phyloP scores from a whole-genome alignment of 208 protist species.

The Tritrichomonas musculus region DNA sequence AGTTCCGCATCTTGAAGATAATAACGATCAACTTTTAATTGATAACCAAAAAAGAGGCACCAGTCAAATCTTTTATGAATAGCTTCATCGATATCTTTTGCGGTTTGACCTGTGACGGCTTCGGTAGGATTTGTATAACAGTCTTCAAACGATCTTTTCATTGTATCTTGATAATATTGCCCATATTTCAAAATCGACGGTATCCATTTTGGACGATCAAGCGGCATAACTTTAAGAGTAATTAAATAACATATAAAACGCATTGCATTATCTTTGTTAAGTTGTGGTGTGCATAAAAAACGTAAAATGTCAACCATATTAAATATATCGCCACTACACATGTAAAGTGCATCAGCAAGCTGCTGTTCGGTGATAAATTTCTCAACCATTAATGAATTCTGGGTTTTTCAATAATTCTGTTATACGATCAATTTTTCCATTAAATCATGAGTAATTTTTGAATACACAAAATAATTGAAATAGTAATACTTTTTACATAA shows the following conservation, averaged over 20 bases:
- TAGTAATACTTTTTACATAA: too few species aligned
- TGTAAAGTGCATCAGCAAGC: neutral
- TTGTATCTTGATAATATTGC: neutral
- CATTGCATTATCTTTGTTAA: neutral
- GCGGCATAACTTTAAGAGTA: neutral
- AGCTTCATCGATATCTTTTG: neutral
- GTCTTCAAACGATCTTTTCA: neutral
- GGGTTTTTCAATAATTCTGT: too few species aligned
- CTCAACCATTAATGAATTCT: neutral
- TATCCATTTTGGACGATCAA: neutral
- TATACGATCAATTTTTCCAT: too few species aligned
- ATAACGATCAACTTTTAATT: neutral
- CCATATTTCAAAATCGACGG: neutral
- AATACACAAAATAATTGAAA: too few species aligned
- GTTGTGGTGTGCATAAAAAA: neutral
- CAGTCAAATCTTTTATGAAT: neutral
- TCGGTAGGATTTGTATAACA: neutral
- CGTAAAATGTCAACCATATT: neutral
- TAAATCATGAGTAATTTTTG: too few species aligned
- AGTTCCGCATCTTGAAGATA: neutral
- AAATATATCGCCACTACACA: neutral
- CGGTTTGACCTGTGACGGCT: neutral
- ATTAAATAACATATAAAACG: constrained; percentile 1
- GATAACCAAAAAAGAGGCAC: neutral
- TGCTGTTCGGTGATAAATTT: neutral